A percentile compares a stretch with the other conserved stretches of the same genome.
phyloP scores from a whole-genome alignment of 2,329 filamentous ascomycete species.

The Colletotrichum orbiculare region DNA sequence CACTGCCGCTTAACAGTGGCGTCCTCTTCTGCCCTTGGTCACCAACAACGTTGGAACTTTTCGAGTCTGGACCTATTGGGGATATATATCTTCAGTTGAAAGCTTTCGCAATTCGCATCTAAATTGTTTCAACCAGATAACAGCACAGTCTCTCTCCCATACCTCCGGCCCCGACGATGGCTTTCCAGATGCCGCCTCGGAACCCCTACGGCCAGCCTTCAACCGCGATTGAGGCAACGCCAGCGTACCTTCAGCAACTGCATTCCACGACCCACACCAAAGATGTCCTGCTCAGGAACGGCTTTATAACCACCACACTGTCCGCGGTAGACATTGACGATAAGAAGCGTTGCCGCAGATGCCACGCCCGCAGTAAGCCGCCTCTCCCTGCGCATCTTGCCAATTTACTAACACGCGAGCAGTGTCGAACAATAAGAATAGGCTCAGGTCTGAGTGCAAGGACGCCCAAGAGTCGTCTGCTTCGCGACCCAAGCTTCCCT shows the following conservation, averaged over 20 bases:
- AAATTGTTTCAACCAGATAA: too few relatives aligned
- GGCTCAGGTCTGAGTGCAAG: conserved; percentile 8
- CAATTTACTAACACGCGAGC: not conserved
- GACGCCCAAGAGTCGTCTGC: not conserved
- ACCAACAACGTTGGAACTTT: too few relatives aligned
- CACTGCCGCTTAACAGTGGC: too few relatives aligned
- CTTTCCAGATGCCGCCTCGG: not conserved
- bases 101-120: too few relatives aligned
- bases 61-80: too few relatives aligned
- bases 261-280: conserved; percentile 36
- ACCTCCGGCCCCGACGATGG: too few relatives aligned
- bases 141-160: too few relatives aligned
- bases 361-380: conserved; percentile 38
- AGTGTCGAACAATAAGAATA: conserved; percentile 32
- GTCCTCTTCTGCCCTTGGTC: too few relatives aligned
- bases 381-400: too few relatives aligned
- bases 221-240: conserved; percentile 36
- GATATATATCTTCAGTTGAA: too few relatives aligned
- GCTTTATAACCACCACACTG: conserved; percentile 44
- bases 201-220: conserved; percentile 30
- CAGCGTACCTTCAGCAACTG: conserved; percentile 38
- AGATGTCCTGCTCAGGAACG: conserved; percentile 39
- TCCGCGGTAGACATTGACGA: conserved; percentile 42
- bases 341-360: conserved; percentile 46
- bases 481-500: conserved; percentile 5